Conservation (phyloP, 2,329 filamentous ascomycete species). For the Penicillium sp. region DNA sequence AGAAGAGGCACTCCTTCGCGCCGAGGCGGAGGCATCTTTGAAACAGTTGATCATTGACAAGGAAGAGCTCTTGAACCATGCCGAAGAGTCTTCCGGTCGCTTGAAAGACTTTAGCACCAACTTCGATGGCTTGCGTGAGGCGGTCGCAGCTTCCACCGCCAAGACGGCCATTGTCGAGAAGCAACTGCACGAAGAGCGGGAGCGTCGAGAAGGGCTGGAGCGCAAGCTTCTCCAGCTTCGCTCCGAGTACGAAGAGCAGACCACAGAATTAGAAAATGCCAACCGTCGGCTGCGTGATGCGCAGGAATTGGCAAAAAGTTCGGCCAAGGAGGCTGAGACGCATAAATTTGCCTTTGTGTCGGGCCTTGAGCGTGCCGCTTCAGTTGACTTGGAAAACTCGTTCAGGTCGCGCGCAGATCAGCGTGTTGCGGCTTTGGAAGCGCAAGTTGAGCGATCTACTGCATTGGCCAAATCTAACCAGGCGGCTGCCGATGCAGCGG, state of each 20-base stretch:
- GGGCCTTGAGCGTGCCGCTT: conserved; percentile 68
- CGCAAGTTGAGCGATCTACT: conserved; percentile 72
- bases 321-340: conserved; percentile 78
- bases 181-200: conserved; percentile 71
- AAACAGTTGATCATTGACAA: conserved; percentile 82
- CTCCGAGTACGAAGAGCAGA: conserved; percentile 74
- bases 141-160: conserved; percentile 70
- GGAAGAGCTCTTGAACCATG: conserved; percentile 63
- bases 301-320: conserved; percentile 80
- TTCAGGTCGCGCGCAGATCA: conserved; percentile 39
- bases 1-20: conserved; percentile 70
- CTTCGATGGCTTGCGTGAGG: conserved; percentile 68
- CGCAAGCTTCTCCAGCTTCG: conserved; percentile 69
- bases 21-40: conserved; percentile 68
- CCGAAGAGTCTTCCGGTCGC: conserved; percentile 60
- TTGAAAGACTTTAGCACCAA: conserved; percentile 65
- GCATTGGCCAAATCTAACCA: conserved; percentile 81
- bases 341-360: conserved; percentile 77
- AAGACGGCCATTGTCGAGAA: conserved; percentile 71
- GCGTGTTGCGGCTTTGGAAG: conserved; percentile 67
- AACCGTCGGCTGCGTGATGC: conserved; percentile 73
- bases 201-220: conserved; percentile 68
- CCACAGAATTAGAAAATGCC: conserved; percentile 67
- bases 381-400: conserved; percentile 34
- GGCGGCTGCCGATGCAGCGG: conserved; percentile 75